phyloP scores from a whole-genome alignment of 768 basidiomycete genomes.

The Tubosaeta brunneosetosa region DNA sequence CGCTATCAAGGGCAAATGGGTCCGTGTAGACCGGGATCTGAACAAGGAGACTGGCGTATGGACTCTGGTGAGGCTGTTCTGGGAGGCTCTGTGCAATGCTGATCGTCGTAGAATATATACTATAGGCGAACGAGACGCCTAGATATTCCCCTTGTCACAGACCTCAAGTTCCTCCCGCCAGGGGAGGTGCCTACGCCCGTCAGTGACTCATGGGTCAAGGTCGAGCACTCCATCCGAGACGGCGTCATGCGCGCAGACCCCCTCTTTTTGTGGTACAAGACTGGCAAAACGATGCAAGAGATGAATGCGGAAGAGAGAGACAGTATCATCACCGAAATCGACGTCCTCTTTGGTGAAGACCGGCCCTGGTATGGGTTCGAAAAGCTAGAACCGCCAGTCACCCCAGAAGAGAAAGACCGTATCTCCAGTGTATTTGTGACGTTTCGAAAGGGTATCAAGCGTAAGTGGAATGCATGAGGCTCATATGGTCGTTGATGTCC shows the following conservation, averaged over 20 bases:
- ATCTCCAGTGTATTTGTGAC: conserved; percentile 59
- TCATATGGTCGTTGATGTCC: conserved; percentile 1
- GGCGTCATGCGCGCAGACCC: conserved; percentile 55
- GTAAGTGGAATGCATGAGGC: conserved; percentile 40
- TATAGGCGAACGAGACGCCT: conserved; percentile 83
- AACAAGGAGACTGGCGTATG: conserved; percentile 59
- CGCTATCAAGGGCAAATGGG: conserved; percentile 82
- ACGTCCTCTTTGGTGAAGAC: conserved; percentile 82
- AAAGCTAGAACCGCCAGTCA: conserved; percentile 58
- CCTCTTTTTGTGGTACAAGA: conserved; percentile 75
- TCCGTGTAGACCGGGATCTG: conserved; percentile 77
- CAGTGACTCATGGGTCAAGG: conserved; percentile 59
- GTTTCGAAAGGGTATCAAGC: conserved; percentile 66
- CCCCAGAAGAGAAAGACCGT: conserved; percentile 35
- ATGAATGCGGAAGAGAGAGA: conserved; percentile 55
- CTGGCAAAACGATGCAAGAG: conserved; percentile 57
- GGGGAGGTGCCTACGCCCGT: conserved; percentile 45
- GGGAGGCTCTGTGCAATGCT: neutral
- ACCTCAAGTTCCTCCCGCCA: conserved; percentile 60
- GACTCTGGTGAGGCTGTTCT: conserved; percentile 49
- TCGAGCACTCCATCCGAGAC: conserved; percentile 54
- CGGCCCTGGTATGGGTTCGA: conserved; percentile 86
- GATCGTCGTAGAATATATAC: conserved; percentile 51
- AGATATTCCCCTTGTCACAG: conserved; percentile 74
- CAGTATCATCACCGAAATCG: conserved; percentile 84